Conservation (phyloP, 129 eudicot species). For the Lactuca saligna region DNA sequence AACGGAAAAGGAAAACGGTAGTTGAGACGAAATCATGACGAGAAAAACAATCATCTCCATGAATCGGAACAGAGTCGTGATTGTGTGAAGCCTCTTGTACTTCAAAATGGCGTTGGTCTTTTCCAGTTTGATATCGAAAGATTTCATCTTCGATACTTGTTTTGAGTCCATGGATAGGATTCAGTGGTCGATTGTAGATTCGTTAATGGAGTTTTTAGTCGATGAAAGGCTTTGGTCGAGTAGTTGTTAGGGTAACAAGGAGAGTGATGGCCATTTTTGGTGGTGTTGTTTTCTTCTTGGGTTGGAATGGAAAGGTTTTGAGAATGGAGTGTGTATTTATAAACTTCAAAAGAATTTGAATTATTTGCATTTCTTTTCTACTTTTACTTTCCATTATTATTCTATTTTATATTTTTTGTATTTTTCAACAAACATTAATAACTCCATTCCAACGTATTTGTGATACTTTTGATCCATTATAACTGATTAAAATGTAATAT, state of each 20-base stretch:
- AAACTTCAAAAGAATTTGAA: slow-evolving; percentile 18
- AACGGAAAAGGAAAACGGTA: slow-evolving; percentile 41
- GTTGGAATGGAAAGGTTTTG: slow-evolving; percentile 4
- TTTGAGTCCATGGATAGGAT: slow-evolving; percentile 18
- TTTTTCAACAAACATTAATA: too few species aligned
- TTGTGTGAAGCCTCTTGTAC: slow-evolving; percentile 34
- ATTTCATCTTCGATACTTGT: slow-evolving; percentile 34
- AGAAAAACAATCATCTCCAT: slow-evolving; percentile 48
- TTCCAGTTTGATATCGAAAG: slow-evolving; percentile 50
- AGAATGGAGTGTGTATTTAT: slow-evolving; percentile 33
- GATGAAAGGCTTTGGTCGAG: slow-evolving; percentile 30
- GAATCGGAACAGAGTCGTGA: slow-evolving; percentile 56
- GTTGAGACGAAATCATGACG: slow-evolving; percentile 40
- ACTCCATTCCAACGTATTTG: too few species aligned
- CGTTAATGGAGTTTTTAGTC: slow-evolving; percentile 5
- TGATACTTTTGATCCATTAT: too few species aligned
- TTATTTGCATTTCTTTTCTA: slow-evolving; percentile 16
- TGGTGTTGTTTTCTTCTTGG: neutral
- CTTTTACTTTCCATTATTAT: neutral
- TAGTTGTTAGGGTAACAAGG: slow-evolving; percentile 22
- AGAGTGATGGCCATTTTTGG: slow-evolving; percentile 30
- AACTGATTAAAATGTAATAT: too few species aligned
- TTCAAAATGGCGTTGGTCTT: slow-evolving; percentile 49
- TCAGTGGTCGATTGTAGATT: slow-evolving; percentile 1
- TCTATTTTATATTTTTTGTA: neutral